A percentile compares a stretch with the other conserved stretches of the same genome.
These are phyloP conservation scores for Ulota crispa DNA, from an alignment of 225 moss, liverwort and hornwort genomes.

Conservation along the genomic window DNA sequence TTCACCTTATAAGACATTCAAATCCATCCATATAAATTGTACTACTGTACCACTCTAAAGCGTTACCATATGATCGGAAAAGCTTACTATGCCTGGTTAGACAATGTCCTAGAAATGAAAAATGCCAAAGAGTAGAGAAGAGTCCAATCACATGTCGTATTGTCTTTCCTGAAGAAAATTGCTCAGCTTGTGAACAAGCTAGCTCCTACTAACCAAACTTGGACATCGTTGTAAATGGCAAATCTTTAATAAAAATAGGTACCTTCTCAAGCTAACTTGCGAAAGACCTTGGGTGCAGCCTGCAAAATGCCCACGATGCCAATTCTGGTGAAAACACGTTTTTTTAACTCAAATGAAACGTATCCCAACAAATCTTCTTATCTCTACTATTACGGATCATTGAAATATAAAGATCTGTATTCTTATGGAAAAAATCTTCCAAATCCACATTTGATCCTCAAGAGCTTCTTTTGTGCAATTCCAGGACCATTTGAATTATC, in stretches of 20 bases:
- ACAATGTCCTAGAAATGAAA: not conserved
- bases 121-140: not conserved
- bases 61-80: not conserved
- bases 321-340: not conserved
- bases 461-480: not conserved
- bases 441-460: not conserved
- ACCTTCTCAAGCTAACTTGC: conserved; percentile 44
- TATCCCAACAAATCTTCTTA: not conserved
- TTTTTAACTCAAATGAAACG: not conserved
- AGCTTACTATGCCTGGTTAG: not conserved
- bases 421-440: not conserved
- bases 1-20: not conserved
- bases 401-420: not conserved
- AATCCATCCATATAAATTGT: not conserved
- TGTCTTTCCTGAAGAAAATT: not conserved
- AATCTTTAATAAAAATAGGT: not conserved
- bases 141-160: not conserved
- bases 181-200: not conserved
- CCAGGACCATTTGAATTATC: not conserved
- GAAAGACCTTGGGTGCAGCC: conserved; percentile 75
- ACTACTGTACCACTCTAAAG: not conserved
- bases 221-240: not conserved
- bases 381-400: not conserved
- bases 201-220: conserved; percentile 5
- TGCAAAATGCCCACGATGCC: conserved; percentile 29